Conservation (phyloP, 345 rosid genomes). For the Capsella bursapastoris region DNA sequence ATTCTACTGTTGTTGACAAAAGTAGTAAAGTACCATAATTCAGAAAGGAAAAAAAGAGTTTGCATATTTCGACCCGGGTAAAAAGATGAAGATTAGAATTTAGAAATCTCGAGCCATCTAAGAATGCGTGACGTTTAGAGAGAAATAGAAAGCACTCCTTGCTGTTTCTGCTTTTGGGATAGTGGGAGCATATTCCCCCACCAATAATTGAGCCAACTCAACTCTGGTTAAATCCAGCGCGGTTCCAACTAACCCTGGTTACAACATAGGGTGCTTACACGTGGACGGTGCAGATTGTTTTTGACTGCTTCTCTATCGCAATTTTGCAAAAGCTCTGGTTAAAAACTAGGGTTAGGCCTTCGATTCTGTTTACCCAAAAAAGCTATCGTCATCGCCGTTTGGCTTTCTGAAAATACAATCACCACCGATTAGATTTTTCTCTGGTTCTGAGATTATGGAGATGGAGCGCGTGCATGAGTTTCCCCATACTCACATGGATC, state of each 20-base stretch:
- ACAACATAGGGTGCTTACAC: constrained; percentile 40
- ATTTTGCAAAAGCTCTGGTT: constrained; percentile 33
- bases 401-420: constrained; percentile 25
- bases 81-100: too few relatives aligned
- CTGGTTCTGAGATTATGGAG: constrained; percentile 62
- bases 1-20: too few relatives aligned
- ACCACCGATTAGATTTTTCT: neutral
- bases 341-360: constrained; percentile 56
- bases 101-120: neutral
- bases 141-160: constrained; percentile 1
- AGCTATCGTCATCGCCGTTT: constrained; percentile 31
- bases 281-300: constrained; percentile 53
- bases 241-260: constrained; percentile 46
- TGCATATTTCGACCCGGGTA: constrained; percentile 9
- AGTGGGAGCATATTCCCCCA: constrained; percentile 31
- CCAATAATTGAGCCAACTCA: constrained; percentile 52
- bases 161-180: constrained; percentile 16
- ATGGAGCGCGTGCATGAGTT: constrained; percentile 80
- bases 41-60: too few relatives aligned
- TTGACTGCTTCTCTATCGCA: constrained; percentile 37
- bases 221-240: constrained; percentile 46
- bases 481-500: constrained; percentile 73
- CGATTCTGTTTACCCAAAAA: constrained; percentile 28
- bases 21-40: too few relatives aligned
- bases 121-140: constrained; percentile 32